Base-by-base conservation (phyloP, 75 land plant genomes). In the Ceratopteris richardii region DNA sequence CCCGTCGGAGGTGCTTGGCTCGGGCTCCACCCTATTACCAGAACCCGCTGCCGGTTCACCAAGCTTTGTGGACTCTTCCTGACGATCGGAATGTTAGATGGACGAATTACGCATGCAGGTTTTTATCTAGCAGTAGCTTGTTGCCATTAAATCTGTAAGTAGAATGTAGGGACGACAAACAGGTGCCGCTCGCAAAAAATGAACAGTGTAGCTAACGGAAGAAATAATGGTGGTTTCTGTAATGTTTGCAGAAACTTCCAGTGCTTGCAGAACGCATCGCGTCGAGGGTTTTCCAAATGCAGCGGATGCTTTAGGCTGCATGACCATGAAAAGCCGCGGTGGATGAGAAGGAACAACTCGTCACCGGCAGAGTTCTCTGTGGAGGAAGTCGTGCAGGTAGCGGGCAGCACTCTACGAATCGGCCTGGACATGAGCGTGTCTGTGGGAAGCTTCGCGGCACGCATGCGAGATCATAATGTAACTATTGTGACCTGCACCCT, bases 381-480 rank as follows among this genome's bases (percentile, higher is more conserved):
- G 0, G 57, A 24, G 0, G 96, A 90, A 42, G 85, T 90, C 24
- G 44, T 90, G 47, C 57, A 52, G 0, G 52, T 81, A 46, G 86
- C 90, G 0, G 51, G 70, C 29, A 85, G 96, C 48, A 82, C 80
- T 76, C 78, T 86, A 10, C 67, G 96, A 50, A 83, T 90, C 31
- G 96, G 96, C 0, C 66, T 90, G 22, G 96, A 90, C 43, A 78
- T 72, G 42, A 78, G 91, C 20, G 62, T 83, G 22, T 82, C 87
- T 0, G 80, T 82, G 0, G 96, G 96, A 7, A 87, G 67, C 24
- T 90, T 90, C 62, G 96, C 91, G 22, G 96, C 96, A 17, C 69
- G 92, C 57, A 90, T 90, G 96, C 74, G 79, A 51, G 91, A 86
- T 63, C 62, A 67, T 6, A 81, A 87, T 54, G 90, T 90, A 27